Base-by-base conservation (phyloP, 2,329 filamentous ascomycete species). In the Pseudocercospora fijiensis region DNA sequence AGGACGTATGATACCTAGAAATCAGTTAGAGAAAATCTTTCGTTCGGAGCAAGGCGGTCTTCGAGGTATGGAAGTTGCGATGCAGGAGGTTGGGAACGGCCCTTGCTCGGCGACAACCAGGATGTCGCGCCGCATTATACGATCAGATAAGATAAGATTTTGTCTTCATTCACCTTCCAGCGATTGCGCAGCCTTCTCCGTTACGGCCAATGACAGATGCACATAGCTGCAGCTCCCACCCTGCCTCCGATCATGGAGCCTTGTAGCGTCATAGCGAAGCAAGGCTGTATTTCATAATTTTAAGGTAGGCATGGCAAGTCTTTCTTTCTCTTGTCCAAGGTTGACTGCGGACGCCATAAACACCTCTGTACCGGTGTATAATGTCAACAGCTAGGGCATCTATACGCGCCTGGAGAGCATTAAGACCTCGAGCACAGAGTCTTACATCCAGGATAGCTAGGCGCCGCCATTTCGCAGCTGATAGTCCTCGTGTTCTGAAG, bases 121-220 rank as follows among this genome's bases (percentile, higher is more conserved):
- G 47, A 51, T 26, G 3, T 24, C 18, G 13, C 18, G 24, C 47
- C 47, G 24, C 24, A 16, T 51, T 20, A 51, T 51, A 51, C 47
- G 47, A 51, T 51, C 47, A 16, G 20, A 51, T 51, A 18, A 22
- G 47, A 51, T 51, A 51, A 51, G 47, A 51, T 51, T 51, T 51
- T 51, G 11, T 18, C 47, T 51, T 51, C 47, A 51, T 51, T 51
- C 47, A 51, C 47, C 47, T 51, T 8, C 47, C 20, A 51, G 47
- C 47, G 47, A 51, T 27, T 51, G 47, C 47, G 47, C 47, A 51
- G 22, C 47, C 47, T 51, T 51, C 47, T 51, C 47, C 47, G 22
- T 51, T 16, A 4, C 8, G 13, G 22, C 47, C 47, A 51, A 51
- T 51, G 3, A 16, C 1, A 16, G 47, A 16, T 22, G 4, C 4